A percentile compares a stretch with the other conserved stretches of the same genome.
Conservation (phyloP, 2,329 filamentous ascomycete genomes). For the Trichoderma polysporum region DNA sequence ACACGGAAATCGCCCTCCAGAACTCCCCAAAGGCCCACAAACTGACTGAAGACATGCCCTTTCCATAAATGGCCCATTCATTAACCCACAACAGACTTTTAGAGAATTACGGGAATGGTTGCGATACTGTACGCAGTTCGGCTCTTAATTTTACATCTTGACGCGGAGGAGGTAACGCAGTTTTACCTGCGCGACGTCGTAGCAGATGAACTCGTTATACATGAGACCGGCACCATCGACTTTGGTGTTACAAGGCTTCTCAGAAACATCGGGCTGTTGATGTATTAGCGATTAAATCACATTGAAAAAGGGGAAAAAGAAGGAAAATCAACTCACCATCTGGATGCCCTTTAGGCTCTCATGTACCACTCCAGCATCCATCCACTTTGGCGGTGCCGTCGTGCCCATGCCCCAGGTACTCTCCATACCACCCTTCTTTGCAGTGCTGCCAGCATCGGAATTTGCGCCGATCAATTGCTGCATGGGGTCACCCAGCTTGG, state of each 20-base stretch:
- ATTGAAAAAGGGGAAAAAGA: background rate
- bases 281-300: constrained; percentile 1
- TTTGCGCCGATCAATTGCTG: constrained; percentile 58
- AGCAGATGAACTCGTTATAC: constrained; percentile 76
- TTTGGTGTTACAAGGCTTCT: constrained; percentile 49
- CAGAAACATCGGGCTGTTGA: constrained; percentile 49
- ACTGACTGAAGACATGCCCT: background rate
- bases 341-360: constrained; percentile 63
- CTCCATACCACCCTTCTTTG: constrained; percentile 57
- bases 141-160: constrained; percentile 40
- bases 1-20: background rate
- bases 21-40: background rate
- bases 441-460: constrained; percentile 63
- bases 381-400: constrained; percentile 68
- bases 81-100: background rate
- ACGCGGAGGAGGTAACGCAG: constrained; percentile 69
- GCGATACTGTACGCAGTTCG: background rate
- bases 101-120: background rate
- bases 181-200: constrained; percentile 67
- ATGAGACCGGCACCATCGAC: constrained; percentile 47
- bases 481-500: constrained; percentile 71
- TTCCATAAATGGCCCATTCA: background rate
- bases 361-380: constrained; percentile 69
- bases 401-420: constrained; percentile 70
- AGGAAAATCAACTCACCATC: constrained; percentile 56